Evolutionary conservation across 2,329 filamentous ascomycete species (phyloP).

Genomic region (Monilinia fructicola): DNA sequence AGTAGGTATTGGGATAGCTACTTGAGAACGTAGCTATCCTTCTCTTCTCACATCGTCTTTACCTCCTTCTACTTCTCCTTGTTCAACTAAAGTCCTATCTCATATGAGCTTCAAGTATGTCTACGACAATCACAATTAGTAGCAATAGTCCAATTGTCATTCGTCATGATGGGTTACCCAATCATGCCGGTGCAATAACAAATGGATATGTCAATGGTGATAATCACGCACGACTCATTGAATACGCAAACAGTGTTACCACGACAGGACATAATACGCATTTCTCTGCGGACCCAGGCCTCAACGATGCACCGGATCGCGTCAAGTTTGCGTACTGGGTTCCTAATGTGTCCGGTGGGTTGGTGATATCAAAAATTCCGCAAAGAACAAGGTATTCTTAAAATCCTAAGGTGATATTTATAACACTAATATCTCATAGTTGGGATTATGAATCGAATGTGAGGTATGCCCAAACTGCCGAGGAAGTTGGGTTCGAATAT

Average conservation of each 20-base stretch:
- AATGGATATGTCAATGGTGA: conserved; percentile 20
- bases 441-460: conserved; percentile 52
- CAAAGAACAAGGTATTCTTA: conserved; percentile 44
- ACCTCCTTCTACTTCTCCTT: background rate
- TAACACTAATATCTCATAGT: conserved; percentile 24
- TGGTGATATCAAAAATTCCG: conserved; percentile 53
- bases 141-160: conserved; percentile 21
- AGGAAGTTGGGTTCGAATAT: conserved; percentile 51
- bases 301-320: conserved; percentile 47
- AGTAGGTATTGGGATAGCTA: conserved; percentile 1
- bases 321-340: conserved; percentile 55
- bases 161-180: conserved; percentile 11
- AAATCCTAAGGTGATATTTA: background rate
- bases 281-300: conserved; percentile 39
- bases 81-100: background rate
- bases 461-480: conserved; percentile 50
- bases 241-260: conserved; percentile 1
- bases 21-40: background rate
- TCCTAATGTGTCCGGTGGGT: conserved; percentile 53
- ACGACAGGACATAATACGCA: conserved; percentile 25
- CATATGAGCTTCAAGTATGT: background rate
- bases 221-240: conserved; percentile 7
- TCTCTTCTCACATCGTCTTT: no score
- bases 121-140: conserved; percentile 23
- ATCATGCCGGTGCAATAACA: background rate